These are phyloP conservation scores for Platanthera guangdongensis DNA, from an alignment of 106 monocot genomes.

Conservation along the genomic window DNA sequence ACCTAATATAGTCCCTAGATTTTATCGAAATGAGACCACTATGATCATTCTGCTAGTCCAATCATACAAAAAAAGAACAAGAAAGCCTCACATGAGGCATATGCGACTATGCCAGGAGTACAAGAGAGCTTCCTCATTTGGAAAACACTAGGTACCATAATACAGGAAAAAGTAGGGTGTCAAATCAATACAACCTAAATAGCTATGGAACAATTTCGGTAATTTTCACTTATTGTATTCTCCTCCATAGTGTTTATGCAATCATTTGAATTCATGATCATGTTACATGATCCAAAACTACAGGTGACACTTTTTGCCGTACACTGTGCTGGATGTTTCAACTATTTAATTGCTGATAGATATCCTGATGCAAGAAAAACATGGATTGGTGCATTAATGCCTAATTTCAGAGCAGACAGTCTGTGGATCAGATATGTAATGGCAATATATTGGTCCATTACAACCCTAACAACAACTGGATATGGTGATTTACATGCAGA, in stretches of 20 bases:
- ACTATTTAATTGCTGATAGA: slow-evolving; percentile 62
- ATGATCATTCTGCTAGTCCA: no score
- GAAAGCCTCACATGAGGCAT: no score
- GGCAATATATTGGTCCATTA: slow-evolving; percentile 75
- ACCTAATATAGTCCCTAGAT: no score
- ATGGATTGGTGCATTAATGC: slow-evolving; percentile 57
- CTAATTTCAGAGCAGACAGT: slow-evolving; percentile 44
- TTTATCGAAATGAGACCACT: no score
- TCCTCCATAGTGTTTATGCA: background rate
- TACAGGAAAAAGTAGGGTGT: no score
- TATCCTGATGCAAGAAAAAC: slow-evolving; percentile 51
- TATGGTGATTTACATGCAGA: slow-evolving; percentile 80
- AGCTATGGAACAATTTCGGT: no score
- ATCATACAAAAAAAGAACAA: no score
- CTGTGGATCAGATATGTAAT: slow-evolving; percentile 66
- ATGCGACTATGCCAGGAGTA: no score
- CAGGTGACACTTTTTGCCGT: slow-evolving; percentile 72
- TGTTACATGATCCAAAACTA: background rate
- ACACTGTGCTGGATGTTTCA: slow-evolving; percentile 73
- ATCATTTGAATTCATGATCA: background rate
- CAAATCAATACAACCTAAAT: no score
- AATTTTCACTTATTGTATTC: no score
- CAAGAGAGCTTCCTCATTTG: no score
- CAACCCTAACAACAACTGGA: slow-evolving; percentile 65
- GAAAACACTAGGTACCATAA: no score